phyloP scores from a whole-genome alignment of 768 basidiomycete genomes.

The Naganishia kalamii region DNA sequence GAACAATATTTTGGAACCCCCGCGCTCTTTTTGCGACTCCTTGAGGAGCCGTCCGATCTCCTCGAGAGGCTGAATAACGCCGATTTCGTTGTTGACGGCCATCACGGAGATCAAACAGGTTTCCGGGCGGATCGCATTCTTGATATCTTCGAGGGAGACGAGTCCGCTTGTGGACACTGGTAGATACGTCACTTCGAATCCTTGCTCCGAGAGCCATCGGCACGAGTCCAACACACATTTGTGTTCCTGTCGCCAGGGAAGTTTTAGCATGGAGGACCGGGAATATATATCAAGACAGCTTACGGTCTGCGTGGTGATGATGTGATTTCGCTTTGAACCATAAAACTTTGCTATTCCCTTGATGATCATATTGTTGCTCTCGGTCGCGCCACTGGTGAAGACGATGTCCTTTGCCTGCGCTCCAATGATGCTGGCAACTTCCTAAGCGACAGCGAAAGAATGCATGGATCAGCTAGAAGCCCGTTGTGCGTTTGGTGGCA shows the following conservation, averaged over 20 bases:
- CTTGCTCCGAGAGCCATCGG: constrained; percentile 88
- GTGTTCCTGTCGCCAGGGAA: constrained; percentile 58
- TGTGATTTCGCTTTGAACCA: constrained; percentile 82
- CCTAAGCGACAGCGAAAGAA: constrained; percentile 49
- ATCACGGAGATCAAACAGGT: constrained; percentile 94
- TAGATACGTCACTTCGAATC: constrained; percentile 96
- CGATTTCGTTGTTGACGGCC: constrained; percentile 99
- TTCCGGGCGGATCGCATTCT: constrained; percentile 81
- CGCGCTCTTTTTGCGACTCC: constrained; percentile 61
- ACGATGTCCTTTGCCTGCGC: constrained; percentile 92
- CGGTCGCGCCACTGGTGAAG: constrained; percentile 96
- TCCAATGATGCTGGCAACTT: constrained; percentile 85
- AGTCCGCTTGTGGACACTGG: constrained; percentile 83
- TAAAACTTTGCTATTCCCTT: constrained; percentile 96
- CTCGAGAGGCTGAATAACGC: constrained; percentile 92
- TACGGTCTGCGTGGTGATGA: constrained; percentile 92
- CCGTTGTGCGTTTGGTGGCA: not conserved
- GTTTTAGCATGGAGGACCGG: constrained; percentile 37
- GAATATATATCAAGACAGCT: constrained; percentile 35
- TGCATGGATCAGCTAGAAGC: not conserved
- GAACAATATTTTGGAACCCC: constrained; percentile 62
- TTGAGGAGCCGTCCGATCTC: constrained; percentile 83
- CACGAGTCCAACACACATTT: constrained; percentile 99
- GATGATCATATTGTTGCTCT: constrained; percentile 94
- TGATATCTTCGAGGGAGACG: constrained; percentile 68